Percentiles rank a stretch among this genome's conserved stretches.
Evolutionary conservation across 2,329 filamentous ascomycete species (phyloP).

Genomic region (Hymenoscyphus infarciens): DNA sequence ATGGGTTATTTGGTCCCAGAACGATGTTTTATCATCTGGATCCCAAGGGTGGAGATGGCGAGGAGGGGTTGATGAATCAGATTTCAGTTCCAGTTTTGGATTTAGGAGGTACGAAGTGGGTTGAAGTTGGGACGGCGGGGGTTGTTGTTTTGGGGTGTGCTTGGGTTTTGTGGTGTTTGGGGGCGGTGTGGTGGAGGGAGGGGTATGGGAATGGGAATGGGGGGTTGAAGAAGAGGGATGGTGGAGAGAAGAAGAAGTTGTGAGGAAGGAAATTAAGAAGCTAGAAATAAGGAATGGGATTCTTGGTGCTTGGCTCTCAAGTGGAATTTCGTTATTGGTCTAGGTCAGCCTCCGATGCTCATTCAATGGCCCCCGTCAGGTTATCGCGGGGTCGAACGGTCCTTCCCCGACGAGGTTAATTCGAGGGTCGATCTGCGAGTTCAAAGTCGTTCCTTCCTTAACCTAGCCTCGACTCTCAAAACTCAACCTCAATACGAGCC

Average conservation of each 20-base stretch:
- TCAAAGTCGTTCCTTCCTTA: no score
- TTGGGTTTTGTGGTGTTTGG: conserved; percentile 58
- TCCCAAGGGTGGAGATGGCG: conserved; percentile 38
- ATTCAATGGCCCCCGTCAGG: no score
- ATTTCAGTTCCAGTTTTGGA: conserved; percentile 65
- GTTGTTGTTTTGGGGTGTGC: conserved; percentile 61
- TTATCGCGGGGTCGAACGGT: no score
- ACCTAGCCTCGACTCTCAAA: no score
- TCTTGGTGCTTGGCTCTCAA: no score
- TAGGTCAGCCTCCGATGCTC: no score
- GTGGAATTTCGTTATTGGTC: no score
- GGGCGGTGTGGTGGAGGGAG: conserved; percentile 25
- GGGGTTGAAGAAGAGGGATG: conserved; percentile 5
- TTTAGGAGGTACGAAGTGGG: conserved; percentile 45
- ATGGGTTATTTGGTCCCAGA: conserved; percentile 68
- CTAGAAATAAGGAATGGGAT: no score
- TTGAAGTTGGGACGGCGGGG: conserved; percentile 52
- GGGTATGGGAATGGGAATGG: conserved; percentile 26
- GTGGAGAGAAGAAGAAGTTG: conserved; percentile 23
- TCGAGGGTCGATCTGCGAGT: no score
- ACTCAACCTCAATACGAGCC: no score
- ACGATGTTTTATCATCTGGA: conserved; percentile 81
- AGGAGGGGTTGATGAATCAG: conserved; percentile 46
- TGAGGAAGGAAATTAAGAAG: conserved; percentile 6
- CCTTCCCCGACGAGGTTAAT: no score